A percentile compares a stretch with the other conserved stretches of the same genome.
phyloP scores from a whole-genome alignment of 805 yeast species.

The Cyberlindnera suaveolens region DNA sequence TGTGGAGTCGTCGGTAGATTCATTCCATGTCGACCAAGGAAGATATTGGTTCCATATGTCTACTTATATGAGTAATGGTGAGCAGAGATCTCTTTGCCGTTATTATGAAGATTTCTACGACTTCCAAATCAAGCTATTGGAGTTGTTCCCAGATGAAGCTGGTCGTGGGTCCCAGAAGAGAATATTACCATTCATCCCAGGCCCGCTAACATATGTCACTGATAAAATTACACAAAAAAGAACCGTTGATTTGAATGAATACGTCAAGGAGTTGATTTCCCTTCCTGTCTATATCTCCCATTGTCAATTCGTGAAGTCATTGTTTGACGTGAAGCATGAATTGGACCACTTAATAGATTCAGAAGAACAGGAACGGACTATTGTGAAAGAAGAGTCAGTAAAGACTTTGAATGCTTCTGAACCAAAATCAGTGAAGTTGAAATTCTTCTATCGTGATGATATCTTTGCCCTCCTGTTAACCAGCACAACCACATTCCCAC shows the following conservation, averaged over 20 bases:
- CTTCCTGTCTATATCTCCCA: conserved; percentile 75
- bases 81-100: conserved; percentile 66
- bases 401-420: conserved; percentile 13
- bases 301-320: conserved; percentile 56
- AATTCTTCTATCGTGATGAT: conserved; percentile 75
- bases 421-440: conserved; percentile 42
- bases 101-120: conserved; percentile 95
- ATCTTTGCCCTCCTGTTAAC: conserved; percentile 67
- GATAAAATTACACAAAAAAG: conserved; percentile 60
- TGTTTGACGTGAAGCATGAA: conserved; percentile 51
- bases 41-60: conserved; percentile 82
- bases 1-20: conserved; percentile 60
- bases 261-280: conserved; percentile 52
- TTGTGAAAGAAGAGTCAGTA: conserved; percentile 21
- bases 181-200: conserved; percentile 90
- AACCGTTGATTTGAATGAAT: conserved; percentile 47
- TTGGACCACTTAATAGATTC: conserved; percentile 25
- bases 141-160: conserved; percentile 85
- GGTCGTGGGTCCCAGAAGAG: conserved; percentile 71
- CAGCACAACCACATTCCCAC: conserved; percentile 39
- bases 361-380: conserved; percentile 22
- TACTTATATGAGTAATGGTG: conserved; percentile 64
- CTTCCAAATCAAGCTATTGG: conserved; percentile 77
- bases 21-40: conserved; percentile 75
- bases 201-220: conserved; percentile 87